Percentiles rank a stretch among this genome's conserved stretches.
These are phyloP conservation scores for Syzygium syzygioides DNA, from an alignment of 441 rosid genomes.

Conservation along the genomic window DNA sequence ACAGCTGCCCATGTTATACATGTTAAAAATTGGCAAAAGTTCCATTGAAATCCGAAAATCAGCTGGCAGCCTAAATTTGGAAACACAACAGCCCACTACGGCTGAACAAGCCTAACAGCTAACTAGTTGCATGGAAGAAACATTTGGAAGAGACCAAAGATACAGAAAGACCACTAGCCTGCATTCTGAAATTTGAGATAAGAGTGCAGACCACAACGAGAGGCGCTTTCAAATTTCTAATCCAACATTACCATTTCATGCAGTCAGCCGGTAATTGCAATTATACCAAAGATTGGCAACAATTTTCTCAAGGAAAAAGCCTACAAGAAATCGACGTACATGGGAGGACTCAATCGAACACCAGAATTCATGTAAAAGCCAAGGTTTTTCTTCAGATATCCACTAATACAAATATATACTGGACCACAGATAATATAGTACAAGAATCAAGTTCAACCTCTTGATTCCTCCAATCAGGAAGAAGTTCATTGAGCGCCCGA, in stretches of 20 bases:
- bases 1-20: not conserved
- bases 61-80: not conserved
- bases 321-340: not conserved
- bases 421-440: not conserved
- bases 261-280: not conserved
- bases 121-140: not conserved
- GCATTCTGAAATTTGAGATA: not conserved
- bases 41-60: not conserved
- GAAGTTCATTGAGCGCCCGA: conserved; percentile 78
- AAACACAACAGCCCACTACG: not conserved
- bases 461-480: conserved; percentile 89
- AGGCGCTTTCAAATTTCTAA: not conserved
- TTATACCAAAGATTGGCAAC: not conserved
- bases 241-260: not conserved
- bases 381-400: not conserved
- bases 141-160: not conserved
- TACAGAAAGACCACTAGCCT: not conserved
- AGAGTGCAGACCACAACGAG: not conserved
- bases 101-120: not conserved
- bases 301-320: not conserved
- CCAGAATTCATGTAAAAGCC: not conserved
- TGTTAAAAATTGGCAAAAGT: not conserved
- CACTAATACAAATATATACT: not conserved
- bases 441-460: conserved; percentile 30
- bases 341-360: not conserved